Conservation (phyloP, 2,329 filamentous ascomycete species). For the Cercospora canescens region DNA sequence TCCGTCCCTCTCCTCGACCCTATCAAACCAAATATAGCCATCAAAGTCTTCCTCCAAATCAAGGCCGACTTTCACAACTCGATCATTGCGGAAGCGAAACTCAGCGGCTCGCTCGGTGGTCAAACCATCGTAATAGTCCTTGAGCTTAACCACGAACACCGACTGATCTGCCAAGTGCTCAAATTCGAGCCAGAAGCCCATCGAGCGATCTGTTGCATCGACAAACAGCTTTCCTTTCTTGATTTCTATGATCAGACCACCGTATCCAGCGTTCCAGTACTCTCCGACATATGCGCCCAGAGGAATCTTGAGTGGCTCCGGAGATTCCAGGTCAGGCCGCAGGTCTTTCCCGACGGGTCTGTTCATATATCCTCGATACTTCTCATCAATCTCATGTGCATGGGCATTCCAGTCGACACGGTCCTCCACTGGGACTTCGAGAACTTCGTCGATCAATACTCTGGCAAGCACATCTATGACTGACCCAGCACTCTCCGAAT, state of each 20-base stretch:
- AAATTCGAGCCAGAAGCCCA: constrained; percentile 34
- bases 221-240: constrained; percentile 29
- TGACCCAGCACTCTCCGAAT: constrained; percentile 23
- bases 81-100: background rate
- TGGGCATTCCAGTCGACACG: background rate
- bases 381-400: background rate
- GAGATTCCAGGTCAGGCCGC: background rate
- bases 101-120: background rate
- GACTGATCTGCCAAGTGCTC: constrained; percentile 34
- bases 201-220: constrained; percentile 37
- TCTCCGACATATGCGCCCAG: background rate
- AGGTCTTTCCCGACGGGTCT: background rate
- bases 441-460: constrained; percentile 30
- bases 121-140: constrained; percentile 9
- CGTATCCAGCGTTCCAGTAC: background rate
- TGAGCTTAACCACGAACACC: background rate
- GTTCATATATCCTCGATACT: background rate
- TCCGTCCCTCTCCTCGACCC: background rate
- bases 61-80: background rate
- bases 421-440: constrained; percentile 4
- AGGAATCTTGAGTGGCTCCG: background rate
- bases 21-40: background rate
- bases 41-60: background rate
- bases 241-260: background rate
- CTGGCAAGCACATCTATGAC: constrained; percentile 20